Evolutionary conservation across 345 rosid species (phyloP), one percentile per base, ranked within the genome.

Genomic region (Rhodamnia argentea): DNA sequence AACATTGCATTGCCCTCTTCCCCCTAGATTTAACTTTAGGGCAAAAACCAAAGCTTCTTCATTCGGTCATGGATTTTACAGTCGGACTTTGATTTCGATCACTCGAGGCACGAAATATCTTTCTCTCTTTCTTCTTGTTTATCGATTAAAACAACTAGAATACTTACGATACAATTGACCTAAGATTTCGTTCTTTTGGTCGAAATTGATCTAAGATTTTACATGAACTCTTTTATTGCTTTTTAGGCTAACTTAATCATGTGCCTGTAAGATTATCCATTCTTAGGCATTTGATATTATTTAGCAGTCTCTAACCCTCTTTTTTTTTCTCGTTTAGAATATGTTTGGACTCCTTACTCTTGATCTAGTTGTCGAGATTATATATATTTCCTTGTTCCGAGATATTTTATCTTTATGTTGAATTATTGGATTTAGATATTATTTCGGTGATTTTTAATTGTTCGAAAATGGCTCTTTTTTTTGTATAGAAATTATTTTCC

Each of bases 361-460:
- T 62, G 32, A 27, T 29, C 40, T 37, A 37, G 40, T 37, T 37
- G 40, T 37, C 40, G 3, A 37, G 40, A 37, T 3, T 37, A 37
- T 37, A 37, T 37, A 37, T 37, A 37, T 16, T 15, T 62, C 44
- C 44, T 64, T 64, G 1, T 64, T 64, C 42, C 3, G 8, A 64
- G 22, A 64, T 29, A 29, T 64, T 29, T 29, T 64, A 29, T 64
- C 42, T 27, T 60, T 60, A 2, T 20, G 10, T 60, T 60, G 14
- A 53, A 62, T 62, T 20, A 29, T 62, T 27, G 32, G 22, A 16
- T 14, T 62, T 27, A 62, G 10, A 60, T 18, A 60, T 60, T 60
- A 14, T 29, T 0, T 27, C 0, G 1, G 16, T 27, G 14, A 14
- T 27, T 60, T 60, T 60, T 27, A 60, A 3, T 27, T 0, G 0